Evolutionary conservation across 139 green algal genomes (phyloP), one percentile per base, ranked within the genome.

Genomic region (Nannochloris sp.): DNA sequence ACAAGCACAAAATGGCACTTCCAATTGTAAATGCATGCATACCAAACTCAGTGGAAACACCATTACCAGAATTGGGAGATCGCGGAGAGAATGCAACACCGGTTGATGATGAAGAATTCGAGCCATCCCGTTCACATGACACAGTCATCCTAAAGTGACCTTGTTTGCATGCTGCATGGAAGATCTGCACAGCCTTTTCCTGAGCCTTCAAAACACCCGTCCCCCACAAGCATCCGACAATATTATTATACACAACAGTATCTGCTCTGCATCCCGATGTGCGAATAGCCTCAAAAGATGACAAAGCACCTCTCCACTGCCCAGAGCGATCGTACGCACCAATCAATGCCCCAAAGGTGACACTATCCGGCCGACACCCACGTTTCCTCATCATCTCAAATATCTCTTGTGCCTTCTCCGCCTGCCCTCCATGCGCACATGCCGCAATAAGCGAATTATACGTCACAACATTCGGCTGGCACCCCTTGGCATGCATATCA

Each of bases 311-410:
- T 51, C 77, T 56, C 76, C 73, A 84, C 20, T 69, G 65, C 16
- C 72, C 76, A 25, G 66, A 67, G 4, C 82, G 76, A 50, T 90
- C 87, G 49, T 82, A 89, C 0, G 85, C 84, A 17, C 68, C 82
- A 66, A 95, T 91, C 3, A 95, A 77, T 5, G 83, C 82, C 9
- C 83, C 91, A 78, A 89, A 94, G 1, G 89, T 94, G 31, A 95
- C 87, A 11, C 89, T 79, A 61, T 95, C 87, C 6, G 89, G 89
- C 13, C 72, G 63, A 67, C 84, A 92, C 31, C 84, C 79, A 5
- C 76, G 65, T 6, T 40, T 29, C 49, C 70, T 61, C 77, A 84
- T 84, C 28, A 61, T 55, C 40, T 77, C 73, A 74, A 84, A 85
- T 17, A 85, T 58, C 33, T 82, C 77, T 48, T 63, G 59, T 3